These are phyloP conservation scores for Emmonsiellopsis sp. DNA, from an alignment of 2,329 filamentous ascomycete species.

Conservation along the genomic window DNA sequence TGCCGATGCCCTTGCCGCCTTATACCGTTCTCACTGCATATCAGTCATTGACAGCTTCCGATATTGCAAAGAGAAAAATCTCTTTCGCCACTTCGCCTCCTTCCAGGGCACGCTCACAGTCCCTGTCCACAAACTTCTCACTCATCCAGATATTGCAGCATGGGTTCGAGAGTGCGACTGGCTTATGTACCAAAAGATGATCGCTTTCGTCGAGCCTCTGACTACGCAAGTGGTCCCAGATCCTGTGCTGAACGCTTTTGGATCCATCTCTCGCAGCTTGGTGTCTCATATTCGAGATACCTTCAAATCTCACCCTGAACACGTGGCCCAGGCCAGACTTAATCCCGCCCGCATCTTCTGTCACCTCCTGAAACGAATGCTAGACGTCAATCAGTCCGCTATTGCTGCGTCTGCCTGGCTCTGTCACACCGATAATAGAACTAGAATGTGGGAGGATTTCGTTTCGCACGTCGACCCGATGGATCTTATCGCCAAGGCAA, in stretches of 20 bases:
- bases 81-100: conserved; percentile 88
- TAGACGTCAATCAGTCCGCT: conserved; percentile 86
- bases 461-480: conserved; percentile 30
- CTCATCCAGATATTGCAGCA: conserved; percentile 66
- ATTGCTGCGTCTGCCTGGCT: conserved; percentile 92
- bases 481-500: conserved; percentile 33
- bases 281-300: conserved; percentile 74
- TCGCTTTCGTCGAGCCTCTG: conserved; percentile 79
- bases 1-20: conserved; percentile 71
- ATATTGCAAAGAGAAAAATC: conserved; percentile 93
- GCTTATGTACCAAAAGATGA: conserved; percentile 93
- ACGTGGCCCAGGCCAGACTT: conserved; percentile 80
- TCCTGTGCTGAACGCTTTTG: conserved; percentile 74
- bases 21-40: conserved; percentile 92
- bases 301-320: conserved; percentile 73
- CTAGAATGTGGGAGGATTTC: conserved; percentile 92
- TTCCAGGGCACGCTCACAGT: conserved; percentile 96
- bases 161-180: conserved; percentile 98
- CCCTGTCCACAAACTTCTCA: conserved; percentile 87
- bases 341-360: conserved; percentile 84
- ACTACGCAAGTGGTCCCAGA: conserved; percentile 87
- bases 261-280: conserved; percentile 74
- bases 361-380: conserved; percentile 71
- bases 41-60: conserved; percentile 92
- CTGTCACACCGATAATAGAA: conserved; percentile 76